A percentile compares a stretch with the other conserved stretches of the same genome.
Evolutionary conservation across 2,329 filamentous ascomycete genomes (phyloP).

Genomic region (Phaeosphaeriaceae sp.): DNA sequence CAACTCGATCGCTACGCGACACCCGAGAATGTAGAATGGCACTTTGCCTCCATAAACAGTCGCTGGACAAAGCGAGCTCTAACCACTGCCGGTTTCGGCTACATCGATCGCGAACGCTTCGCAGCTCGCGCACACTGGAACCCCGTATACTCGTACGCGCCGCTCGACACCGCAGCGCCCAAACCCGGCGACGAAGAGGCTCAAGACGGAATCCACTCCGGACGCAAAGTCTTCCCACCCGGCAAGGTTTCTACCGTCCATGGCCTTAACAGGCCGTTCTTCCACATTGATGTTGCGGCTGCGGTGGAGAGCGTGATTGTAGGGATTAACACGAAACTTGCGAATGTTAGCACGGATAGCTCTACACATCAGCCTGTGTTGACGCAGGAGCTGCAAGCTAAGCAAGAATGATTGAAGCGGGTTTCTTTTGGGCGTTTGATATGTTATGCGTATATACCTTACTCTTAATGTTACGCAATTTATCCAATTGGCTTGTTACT

Average conservation of each 20-base stretch:
- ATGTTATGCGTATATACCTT: background rate
- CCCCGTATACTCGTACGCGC: conserved; percentile 92
- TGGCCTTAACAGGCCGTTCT: conserved; percentile 87
- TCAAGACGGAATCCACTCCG: conserved; percentile 28
- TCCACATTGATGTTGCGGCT: conserved; percentile 90
- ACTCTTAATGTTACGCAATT: background rate
- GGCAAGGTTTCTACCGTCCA: conserved; percentile 71
- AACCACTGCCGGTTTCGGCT: conserved; percentile 85
- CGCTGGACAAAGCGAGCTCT: conserved; percentile 92
- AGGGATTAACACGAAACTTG: conserved; percentile 65
- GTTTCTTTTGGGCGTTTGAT: background rate
- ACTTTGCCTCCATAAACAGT: conserved; percentile 92
- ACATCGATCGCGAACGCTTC: conserved; percentile 60
- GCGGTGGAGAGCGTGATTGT: conserved; percentile 86
- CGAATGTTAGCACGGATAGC: conserved; percentile 24
- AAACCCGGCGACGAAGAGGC: conserved; percentile 59
- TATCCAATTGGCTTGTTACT: no score
- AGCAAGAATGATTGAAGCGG: conserved; percentile 14
- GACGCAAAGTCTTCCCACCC: conserved; percentile 23
- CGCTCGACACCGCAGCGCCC: conserved; percentile 74
- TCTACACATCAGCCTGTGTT: conserved; percentile 14
- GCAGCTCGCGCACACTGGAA: conserved; percentile 70
- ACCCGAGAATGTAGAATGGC: conserved; percentile 89
- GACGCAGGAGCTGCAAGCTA: conserved; percentile 15
- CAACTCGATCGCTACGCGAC: conserved; percentile 85